Evolutionary conservation across 23 red algal genomes (phyloP).

Genomic region (Gracilaria domingensis): DNA sequence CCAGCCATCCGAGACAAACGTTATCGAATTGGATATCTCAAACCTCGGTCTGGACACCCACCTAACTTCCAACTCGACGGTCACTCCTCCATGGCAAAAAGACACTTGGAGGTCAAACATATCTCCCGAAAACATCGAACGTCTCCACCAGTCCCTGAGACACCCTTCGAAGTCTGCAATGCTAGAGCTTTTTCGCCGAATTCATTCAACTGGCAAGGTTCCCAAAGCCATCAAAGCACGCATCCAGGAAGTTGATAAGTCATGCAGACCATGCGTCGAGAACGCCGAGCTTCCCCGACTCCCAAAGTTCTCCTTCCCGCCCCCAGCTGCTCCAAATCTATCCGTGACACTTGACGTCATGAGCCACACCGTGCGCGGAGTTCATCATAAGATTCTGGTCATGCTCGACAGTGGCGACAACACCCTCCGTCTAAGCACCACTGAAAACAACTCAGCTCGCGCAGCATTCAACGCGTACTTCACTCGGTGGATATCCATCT

Average conservation of each 20-base stretch:
- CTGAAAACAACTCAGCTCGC: background rate
- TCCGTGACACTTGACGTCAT: background rate
- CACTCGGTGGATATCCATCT: background rate
- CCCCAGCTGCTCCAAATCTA: background rate
- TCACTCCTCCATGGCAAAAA: background rate
- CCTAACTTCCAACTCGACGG: background rate
- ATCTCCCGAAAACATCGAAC: background rate
- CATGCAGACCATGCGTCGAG: background rate
- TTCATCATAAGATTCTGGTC: background rate
- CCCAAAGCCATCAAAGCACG: background rate
- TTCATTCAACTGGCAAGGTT: background rate
- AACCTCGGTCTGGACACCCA: too few relatives aligned
- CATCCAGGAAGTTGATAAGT: background rate
- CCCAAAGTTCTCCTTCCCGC: background rate
- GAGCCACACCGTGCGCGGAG: background rate
- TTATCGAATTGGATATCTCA: background rate
- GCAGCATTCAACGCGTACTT: background rate
- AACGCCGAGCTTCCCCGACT: background rate
- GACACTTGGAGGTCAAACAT: background rate
- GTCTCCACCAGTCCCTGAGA: background rate
- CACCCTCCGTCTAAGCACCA: background rate
- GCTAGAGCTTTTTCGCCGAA: background rate
- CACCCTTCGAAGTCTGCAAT: background rate
- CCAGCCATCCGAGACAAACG: background rate
- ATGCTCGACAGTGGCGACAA: background rate